phyloP scores from a whole-genome alignment of 768 basidiomycete genomes.

The Mycena chlorophos region DNA sequence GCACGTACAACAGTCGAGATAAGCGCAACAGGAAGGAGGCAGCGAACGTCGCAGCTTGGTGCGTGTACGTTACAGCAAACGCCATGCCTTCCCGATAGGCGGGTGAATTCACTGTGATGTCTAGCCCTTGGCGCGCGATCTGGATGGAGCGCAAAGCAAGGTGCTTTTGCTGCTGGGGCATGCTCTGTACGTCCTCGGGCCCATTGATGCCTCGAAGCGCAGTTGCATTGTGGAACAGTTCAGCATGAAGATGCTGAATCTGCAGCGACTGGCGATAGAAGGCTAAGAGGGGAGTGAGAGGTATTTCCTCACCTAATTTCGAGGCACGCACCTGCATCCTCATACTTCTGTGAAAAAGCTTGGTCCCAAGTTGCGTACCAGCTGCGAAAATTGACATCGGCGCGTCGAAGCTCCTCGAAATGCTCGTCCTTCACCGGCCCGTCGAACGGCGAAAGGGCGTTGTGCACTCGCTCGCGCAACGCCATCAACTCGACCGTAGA shows the following conservation, averaged over 20 bases:
- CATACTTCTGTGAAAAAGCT: slow-evolving; percentile 78
- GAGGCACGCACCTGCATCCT: slow-evolving; percentile 72
- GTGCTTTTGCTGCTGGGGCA: slow-evolving; percentile 75
- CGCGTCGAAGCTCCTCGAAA: slow-evolving; percentile 67
- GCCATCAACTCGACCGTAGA: slow-evolving; percentile 93
- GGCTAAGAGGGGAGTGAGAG: slow-evolving; percentile 40
- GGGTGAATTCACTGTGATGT: slow-evolving; percentile 82
- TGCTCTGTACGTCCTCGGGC: slow-evolving; percentile 81
- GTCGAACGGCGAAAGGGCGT: slow-evolving; percentile 78
- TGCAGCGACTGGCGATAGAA: slow-evolving; percentile 89
- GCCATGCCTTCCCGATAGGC: slow-evolving; percentile 85
- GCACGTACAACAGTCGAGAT: slow-evolving; percentile 78
- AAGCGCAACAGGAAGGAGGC: slow-evolving; percentile 88
- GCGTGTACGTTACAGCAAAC: slow-evolving; percentile 84
- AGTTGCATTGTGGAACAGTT: slow-evolving; percentile 81
- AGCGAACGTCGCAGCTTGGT: slow-evolving; percentile 91
- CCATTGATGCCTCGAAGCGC: slow-evolving; percentile 81
- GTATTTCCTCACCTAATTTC: neutral
- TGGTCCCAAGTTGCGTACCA: slow-evolving; percentile 86
- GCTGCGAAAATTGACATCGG: slow-evolving; percentile 72
- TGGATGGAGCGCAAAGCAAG: slow-evolving; percentile 81
- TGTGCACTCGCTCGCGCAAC: slow-evolving; percentile 83
- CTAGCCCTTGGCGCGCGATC: slow-evolving; percentile 76
- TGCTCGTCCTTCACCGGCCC: slow-evolving; percentile 71
- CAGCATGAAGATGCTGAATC: slow-evolving; percentile 86